A percentile compares a stretch with the other conserved stretches of the same genome.
Evolutionary conservation across 2,329 filamentous ascomycete species (phyloP).

Genomic region (Verticillium klebahnii): DNA sequence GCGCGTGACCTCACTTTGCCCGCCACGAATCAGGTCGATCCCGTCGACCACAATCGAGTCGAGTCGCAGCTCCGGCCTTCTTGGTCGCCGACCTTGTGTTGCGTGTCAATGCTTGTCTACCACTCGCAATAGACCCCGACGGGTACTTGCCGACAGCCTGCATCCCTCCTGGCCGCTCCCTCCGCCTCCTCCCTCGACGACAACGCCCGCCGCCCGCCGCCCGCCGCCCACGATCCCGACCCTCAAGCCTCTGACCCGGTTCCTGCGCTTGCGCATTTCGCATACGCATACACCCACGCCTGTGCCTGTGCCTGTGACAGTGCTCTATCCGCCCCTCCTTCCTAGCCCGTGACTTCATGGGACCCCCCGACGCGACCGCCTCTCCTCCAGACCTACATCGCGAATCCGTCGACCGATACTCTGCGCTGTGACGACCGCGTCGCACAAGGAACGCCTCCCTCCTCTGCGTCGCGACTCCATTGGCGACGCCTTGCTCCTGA

Average conservation of each 20-base stretch:
- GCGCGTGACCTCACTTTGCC: not conserved
- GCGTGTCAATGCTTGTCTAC: slow-evolving; percentile 9
- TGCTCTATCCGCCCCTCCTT: slow-evolving; percentile 6
- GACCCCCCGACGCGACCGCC: slow-evolving; percentile 13
- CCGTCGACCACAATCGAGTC: not conserved
- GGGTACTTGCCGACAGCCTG: slow-evolving; percentile 8
- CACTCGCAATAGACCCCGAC: slow-evolving; percentile 9
- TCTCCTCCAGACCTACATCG: slow-evolving; percentile 8
- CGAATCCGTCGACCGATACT: slow-evolving; percentile 14
- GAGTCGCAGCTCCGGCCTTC: not conserved
- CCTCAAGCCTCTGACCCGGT: not conserved
- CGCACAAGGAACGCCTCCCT: slow-evolving; percentile 25
- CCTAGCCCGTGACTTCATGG: slow-evolving; percentile 10
- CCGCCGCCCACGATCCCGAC: not conserved
- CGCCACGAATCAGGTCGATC: not conserved
- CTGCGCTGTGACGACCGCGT: slow-evolving; percentile 17
- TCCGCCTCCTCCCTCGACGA: slow-evolving; percentile 1
- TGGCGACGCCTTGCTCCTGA: slow-evolving; percentile 22
- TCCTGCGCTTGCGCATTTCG: not conserved
- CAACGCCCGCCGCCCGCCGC: not conserved
- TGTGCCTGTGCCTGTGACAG: not conserved
- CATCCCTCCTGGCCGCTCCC: slow-evolving; percentile 7
- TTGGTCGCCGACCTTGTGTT: slow-evolving; percentile 8
- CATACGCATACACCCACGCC: not conserved
- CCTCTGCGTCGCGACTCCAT: slow-evolving; percentile 24